A percentile compares a stretch with the other conserved stretches of the same genome.
These are phyloP conservation scores for Paraglomus brasilianum DNA, from an alignment of 192 early-diverging fungal species.

Conservation along the genomic window DNA sequence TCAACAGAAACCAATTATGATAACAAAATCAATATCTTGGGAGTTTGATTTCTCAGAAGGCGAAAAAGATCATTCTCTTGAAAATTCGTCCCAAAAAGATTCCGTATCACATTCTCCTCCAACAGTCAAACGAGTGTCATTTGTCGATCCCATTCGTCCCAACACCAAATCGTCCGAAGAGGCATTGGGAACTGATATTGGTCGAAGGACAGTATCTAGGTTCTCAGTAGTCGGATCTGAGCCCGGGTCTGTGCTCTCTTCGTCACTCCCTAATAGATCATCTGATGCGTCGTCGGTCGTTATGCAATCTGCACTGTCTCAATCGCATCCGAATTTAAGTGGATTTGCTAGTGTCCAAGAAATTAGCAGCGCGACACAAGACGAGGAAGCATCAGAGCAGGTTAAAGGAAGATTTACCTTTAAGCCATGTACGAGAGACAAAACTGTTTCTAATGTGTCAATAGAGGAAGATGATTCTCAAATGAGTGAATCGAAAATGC, in stretches of 20 bases:
- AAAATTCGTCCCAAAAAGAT: slow-evolving; percentile 20
- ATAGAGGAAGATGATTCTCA: neutral
- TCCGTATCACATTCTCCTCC: slow-evolving; percentile 3
- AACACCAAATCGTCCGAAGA: neutral
- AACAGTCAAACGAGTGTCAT: slow-evolving; percentile 10
- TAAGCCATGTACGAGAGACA: neutral
- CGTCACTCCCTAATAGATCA: too few relatives aligned
- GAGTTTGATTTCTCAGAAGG: slow-evolving; percentile 61
- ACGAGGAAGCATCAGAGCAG: too few relatives aligned
- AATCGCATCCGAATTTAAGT: too few relatives aligned
- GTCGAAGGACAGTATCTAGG: slow-evolving; percentile 1
- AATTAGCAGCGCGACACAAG: too few relatives aligned
- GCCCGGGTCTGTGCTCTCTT: too few relatives aligned
- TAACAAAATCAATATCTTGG: slow-evolving; percentile 62
- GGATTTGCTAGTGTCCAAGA: too few relatives aligned
- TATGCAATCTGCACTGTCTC: too few relatives aligned
- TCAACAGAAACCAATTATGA: slow-evolving; percentile 42
- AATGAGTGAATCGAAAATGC: too few relatives aligned
- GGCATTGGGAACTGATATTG: neutral
- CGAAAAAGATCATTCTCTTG: slow-evolving; percentile 28
- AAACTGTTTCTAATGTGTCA: neutral
- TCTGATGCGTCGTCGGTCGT: too few relatives aligned
- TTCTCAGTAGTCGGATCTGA: neutral
- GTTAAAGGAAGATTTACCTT: too few relatives aligned
- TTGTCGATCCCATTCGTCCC: neutral